Evolutionary conservation across 2,329 filamentous ascomycete species (phyloP).

Genomic region (Albifimbria verrucaria): DNA sequence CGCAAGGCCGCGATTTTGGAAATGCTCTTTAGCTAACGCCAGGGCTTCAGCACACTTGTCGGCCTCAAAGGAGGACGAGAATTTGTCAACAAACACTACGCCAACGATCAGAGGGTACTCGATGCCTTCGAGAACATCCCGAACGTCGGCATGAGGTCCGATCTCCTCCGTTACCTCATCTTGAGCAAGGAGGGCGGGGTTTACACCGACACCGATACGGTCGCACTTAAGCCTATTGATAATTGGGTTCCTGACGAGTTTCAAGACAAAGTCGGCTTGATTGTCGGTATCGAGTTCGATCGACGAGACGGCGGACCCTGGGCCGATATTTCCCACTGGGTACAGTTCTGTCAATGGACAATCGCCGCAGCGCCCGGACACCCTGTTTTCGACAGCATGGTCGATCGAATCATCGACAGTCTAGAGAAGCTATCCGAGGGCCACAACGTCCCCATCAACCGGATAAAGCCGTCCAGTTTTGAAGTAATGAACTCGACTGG

Average conservation of each 20-base stretch:
- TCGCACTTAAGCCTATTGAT: slow-evolving; percentile 49
- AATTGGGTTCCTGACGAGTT: slow-evolving; percentile 17
- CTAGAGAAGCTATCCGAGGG: slow-evolving; percentile 13
- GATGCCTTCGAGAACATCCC: slow-evolving; percentile 16
- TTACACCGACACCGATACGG: slow-evolving; percentile 59
- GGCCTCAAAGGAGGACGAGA: slow-evolving; percentile 18
- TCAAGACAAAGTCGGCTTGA: slow-evolving; percentile 13
- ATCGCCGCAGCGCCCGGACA: slow-evolving; percentile 29
- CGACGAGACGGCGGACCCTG: slow-evolving; percentile 19
- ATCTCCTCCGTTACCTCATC: slow-evolving; percentile 24
- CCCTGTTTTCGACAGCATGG: slow-evolving; percentile 23
- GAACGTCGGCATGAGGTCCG: slow-evolving; percentile 27
- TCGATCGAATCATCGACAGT: slow-evolving; percentile 14
- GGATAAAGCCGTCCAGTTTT: neutral
- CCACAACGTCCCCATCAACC: slow-evolving; percentile 1
- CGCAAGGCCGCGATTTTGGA: too few relatives aligned
- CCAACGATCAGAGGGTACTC: slow-evolving; percentile 11
- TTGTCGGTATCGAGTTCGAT: slow-evolving; percentile 30
- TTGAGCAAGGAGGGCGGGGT: slow-evolving; percentile 32
- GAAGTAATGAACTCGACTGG: slow-evolving; percentile 13
- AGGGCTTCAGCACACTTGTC: slow-evolving; percentile 16
- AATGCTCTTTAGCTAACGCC: neutral
- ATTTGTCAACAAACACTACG: slow-evolving; percentile 16
- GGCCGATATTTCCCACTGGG: slow-evolving; percentile 22
- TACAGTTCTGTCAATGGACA: slow-evolving; percentile 34